A percentile compares a stretch with the other conserved stretches of the same genome.
Evolutionary conservation across 2,329 filamentous ascomycete species (phyloP).

Genomic region (Daldinia sp.): DNA sequence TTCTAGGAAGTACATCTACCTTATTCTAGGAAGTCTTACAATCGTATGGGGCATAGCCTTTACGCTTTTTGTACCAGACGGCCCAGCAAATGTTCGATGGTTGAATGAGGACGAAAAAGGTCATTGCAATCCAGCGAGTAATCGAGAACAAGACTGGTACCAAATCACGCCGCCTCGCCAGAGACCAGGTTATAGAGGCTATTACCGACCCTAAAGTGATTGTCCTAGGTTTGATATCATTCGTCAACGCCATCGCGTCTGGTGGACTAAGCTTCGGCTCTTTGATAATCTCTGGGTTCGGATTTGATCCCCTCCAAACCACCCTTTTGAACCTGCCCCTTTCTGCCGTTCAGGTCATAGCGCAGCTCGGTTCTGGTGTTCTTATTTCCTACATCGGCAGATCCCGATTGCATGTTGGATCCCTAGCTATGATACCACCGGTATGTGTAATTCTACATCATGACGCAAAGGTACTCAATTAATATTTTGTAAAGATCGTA

Average conservation of each 20-base stretch:
- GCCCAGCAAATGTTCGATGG: slow-evolving; percentile 40
- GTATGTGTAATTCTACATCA: slow-evolving; percentile 30
- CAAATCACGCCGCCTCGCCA: slow-evolving; percentile 45
- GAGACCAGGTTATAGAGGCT: slow-evolving; percentile 44
- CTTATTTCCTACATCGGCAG: slow-evolving; percentile 43
- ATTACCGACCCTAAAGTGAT: slow-evolving; percentile 45
- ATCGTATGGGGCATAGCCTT: slow-evolving; percentile 40
- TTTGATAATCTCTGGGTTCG: slow-evolving; percentile 47
- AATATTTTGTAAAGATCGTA: slow-evolving; percentile 45
- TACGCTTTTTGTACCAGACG: slow-evolving; percentile 40
- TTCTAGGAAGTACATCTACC: slow-evolving; percentile 43
- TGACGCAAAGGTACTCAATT: neutral
- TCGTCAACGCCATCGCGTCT: slow-evolving; percentile 46
- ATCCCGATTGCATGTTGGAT: slow-evolving; percentile 48
- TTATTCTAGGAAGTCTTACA: slow-evolving; percentile 39
- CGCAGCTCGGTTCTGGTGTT: slow-evolving; percentile 43
- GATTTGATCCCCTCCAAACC: slow-evolving; percentile 44
- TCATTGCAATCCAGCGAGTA: slow-evolving; percentile 48
- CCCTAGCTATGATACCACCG: slow-evolving; percentile 50
- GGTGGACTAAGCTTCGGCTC: slow-evolving; percentile 47
- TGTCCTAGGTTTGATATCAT: slow-evolving; percentile 47
- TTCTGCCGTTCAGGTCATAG: slow-evolving; percentile 44
- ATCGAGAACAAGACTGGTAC: slow-evolving; percentile 49
- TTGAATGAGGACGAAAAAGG: slow-evolving; percentile 44
- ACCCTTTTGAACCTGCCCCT: slow-evolving; percentile 47